Evolutionary conservation across 2,329 filamentous ascomycete genomes (phyloP).

Genomic region (Arthroderma uncinatum): DNA sequence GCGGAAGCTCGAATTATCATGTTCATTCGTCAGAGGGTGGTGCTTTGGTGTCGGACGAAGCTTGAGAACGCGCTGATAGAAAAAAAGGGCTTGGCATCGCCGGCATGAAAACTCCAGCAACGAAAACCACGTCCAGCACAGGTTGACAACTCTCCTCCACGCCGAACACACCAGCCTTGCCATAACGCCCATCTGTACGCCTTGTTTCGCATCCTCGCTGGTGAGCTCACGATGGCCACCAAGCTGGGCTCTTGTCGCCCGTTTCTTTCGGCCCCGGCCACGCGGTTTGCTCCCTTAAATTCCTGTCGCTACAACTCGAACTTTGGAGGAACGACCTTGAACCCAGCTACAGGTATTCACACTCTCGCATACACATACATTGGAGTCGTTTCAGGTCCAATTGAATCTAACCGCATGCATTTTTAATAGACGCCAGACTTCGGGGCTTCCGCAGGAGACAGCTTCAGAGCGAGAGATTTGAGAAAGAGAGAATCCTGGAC

Average conservation of each 20-base stretch:
- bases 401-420: neutral
- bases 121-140: neutral
- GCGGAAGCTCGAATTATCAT: neutral
- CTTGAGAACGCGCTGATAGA: neutral
- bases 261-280: neutral
- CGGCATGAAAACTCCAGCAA: neutral
- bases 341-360: slow-evolving; percentile 3
- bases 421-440: neutral
- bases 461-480: slow-evolving; percentile 12
- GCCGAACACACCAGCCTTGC: neutral
- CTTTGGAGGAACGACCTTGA: neutral
- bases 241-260: neutral
- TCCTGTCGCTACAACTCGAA: neutral
- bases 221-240: neutral
- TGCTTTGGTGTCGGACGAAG: neutral
- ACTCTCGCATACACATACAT: neutral
- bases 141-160: neutral
- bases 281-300: neutral
- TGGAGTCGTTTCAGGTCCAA: neutral
- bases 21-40: neutral
- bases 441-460: neutral
- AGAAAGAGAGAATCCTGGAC: slow-evolving; percentile 27
- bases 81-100: neutral
- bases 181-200: neutral
- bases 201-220: neutral